These are phyloP conservation scores for Paraconiothyrium sp. DNA, from an alignment of 2,329 filamentous ascomycete genomes.

Conservation along the genomic window DNA sequence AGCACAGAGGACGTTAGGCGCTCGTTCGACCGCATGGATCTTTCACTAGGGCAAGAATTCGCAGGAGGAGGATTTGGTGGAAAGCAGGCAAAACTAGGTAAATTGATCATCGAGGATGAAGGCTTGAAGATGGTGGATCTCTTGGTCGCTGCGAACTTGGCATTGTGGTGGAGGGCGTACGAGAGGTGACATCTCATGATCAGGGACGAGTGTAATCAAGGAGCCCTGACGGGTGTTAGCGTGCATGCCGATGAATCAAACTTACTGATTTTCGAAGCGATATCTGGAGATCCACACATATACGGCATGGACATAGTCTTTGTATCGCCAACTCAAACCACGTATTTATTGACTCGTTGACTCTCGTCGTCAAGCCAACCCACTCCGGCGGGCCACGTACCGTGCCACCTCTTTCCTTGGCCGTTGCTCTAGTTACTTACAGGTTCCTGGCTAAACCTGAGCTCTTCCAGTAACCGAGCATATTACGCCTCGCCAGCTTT, in stretches of 20 bases:
- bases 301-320: not conserved
- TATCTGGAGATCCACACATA: not conserved
- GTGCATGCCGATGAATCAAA: not conserved
- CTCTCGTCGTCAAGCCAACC: not conserved
- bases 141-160: slow-evolving; percentile 88
- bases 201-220: not conserved
- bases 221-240: not conserved
- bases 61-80: slow-evolving; percentile 88
- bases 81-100: slow-evolving; percentile 90
- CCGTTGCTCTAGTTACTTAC: not conserved
- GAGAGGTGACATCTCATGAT: slow-evolving; percentile 56
- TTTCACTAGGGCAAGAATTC: slow-evolving; percentile 80
- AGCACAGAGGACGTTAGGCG: slow-evolving; percentile 30
- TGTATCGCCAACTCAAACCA: not conserved
- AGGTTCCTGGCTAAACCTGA: no score
- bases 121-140: slow-evolving; percentile 96
- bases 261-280: no score
- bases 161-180: slow-evolving; percentile 92
- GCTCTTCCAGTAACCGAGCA: no score
- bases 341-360: not conserved
- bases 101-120: slow-evolving; percentile 87
- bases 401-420: not conserved
- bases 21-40: slow-evolving; percentile 66
- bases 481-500: no score
- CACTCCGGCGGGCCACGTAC: not conserved